These are phyloP conservation scores for Parathielavia appendiculata DNA, from an alignment of 495 filamentous ascomycete genomes.

Conservation along the genomic window DNA sequence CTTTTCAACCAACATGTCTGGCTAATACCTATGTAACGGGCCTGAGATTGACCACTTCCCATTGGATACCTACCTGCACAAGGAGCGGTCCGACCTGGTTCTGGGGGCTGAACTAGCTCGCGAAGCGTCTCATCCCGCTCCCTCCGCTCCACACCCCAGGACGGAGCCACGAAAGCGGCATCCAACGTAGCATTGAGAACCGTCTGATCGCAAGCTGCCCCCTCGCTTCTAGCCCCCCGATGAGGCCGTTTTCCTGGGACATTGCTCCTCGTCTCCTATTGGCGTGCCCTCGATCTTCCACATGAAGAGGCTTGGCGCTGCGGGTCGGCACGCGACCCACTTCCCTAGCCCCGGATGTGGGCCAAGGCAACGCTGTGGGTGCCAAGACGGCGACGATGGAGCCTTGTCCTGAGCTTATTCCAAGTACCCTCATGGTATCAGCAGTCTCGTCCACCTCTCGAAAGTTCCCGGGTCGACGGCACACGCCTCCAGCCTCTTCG, in stretches of 20 bases:
- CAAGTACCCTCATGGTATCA: background rate
- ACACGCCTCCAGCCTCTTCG: background rate
- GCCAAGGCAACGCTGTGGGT: background rate
- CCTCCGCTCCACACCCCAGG: constrained; percentile 5
- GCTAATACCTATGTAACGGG: constrained; percentile 21
- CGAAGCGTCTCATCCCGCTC: constrained; percentile 24
- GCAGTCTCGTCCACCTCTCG: background rate
- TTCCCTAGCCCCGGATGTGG: background rate
- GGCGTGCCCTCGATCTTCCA: background rate
- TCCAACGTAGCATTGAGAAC: constrained; percentile 17
- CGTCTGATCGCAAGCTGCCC: constrained; percentile 7
- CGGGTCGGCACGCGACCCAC: background rate
- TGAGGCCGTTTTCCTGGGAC: background rate
- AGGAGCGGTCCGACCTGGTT: constrained; percentile 23
- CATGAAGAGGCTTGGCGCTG: background rate
- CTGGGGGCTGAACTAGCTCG: constrained; percentile 22
- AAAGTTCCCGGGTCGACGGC: constrained; percentile 10
- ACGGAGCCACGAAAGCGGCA: constrained; percentile 6
- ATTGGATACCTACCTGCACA: constrained; percentile 7
- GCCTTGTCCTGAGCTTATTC: constrained; percentile 14
- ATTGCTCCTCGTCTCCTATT: background rate
- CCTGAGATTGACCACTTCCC: constrained; percentile 17
- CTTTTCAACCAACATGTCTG: constrained; percentile 26
- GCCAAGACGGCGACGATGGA: constrained; percentile 12
- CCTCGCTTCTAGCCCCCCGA: background rate